Evolutionary conservation across 2,329 filamentous ascomycete genomes (phyloP).

Genomic region (Aspergillus costaricaensis): DNA sequence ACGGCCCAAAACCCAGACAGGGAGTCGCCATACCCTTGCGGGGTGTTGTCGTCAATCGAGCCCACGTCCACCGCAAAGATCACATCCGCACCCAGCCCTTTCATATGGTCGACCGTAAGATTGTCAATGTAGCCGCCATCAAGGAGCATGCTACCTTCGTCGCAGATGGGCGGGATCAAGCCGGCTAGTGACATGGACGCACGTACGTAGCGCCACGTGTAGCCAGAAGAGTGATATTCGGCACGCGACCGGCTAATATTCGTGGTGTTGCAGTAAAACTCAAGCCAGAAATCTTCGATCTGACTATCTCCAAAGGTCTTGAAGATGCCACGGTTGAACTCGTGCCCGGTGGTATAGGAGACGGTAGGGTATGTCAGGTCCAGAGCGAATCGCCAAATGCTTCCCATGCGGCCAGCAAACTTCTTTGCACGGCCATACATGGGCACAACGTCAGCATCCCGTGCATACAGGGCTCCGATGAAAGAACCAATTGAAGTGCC

Average conservation of each 20-base stretch:
- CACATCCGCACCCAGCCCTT: conserved; percentile 83
- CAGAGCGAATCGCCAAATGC: conserved; percentile 96
- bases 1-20: conserved; percentile 95
- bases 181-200: conserved; percentile 97
- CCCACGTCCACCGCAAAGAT: conserved; percentile 97
- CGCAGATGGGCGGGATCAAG: conserved; percentile 87
- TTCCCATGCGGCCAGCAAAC: conserved; percentile 97
- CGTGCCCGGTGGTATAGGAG: conserved; percentile 96
- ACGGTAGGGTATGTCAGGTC: conserved; percentile 95
- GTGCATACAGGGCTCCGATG: conserved; percentile 90
- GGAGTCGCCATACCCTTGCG: conserved; percentile 90
- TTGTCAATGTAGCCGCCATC: conserved; percentile 98
- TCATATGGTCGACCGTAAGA: conserved; percentile 95
- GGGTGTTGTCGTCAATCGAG: conserved; percentile 84
- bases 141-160: conserved; percentile 94
- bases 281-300: conserved; percentile 98
- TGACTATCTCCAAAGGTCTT: conserved; percentile 96
- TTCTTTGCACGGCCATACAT: conserved; percentile 98
- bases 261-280: conserved; percentile 99
- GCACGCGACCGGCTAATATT: conserved; percentile 93
- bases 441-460: conserved; percentile 93
- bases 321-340: conserved; percentile 98
- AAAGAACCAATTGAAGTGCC: conserved; percentile 97
- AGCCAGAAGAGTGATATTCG: conserved; percentile 93
- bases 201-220: conserved; percentile 95